Base-by-base conservation (phyloP, 768 basidiomycete species). In the Pluteus cervinus region DNA sequence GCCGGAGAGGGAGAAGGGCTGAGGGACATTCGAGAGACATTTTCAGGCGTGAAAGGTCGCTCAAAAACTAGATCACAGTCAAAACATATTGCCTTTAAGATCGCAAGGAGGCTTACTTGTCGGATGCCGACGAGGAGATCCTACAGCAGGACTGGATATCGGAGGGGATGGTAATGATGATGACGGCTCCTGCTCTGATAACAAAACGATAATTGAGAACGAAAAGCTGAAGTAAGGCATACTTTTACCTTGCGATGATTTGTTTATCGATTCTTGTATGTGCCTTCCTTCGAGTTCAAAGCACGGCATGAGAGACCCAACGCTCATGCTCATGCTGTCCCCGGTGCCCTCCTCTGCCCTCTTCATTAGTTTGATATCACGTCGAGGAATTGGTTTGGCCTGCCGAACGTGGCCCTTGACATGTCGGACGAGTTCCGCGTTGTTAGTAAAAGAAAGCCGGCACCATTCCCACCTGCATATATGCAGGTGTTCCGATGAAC, bases 391-490 rank as follows among this genome's bases (percentile, higher is more conserved):
- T n/a, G 75, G 68, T 28, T 62, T 50, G 24, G 65, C 59, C 18
- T 55, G 57, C 35, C 53, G 61, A 29, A 74, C 61, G 49, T 81
- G 79, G 8, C 71, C 65, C 10, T 63, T 50, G 29, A 79, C 66
- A 48, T 81, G 79, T 5, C 57, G 44, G 3, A 57, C 50, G 18
- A 79, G 65, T 11, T 62, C 63, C 2, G 51, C 43, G n/a, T 58
- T 53, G 18, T 47, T 60, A 7, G 49, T 30, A 39, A 70, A 79
- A 2, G 57, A 57, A 7, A 52, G 52, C 2, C 69, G 58, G 36
- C 78, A 81, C 70, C 73, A 73, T 4, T 60, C 61, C 78, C 77
- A 79, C 37, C 57, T 60, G 53, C 77, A 79, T 9, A 58, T 47
- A 42, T 65, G 33, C 21, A 16, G 16, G 22, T 12, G n/a, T 15